Percentiles rank a stretch among this genome's conserved stretches.
Conservation (phyloP, 1,284 basidiomycete genomes). For the Ustilago trichophora region DNA sequence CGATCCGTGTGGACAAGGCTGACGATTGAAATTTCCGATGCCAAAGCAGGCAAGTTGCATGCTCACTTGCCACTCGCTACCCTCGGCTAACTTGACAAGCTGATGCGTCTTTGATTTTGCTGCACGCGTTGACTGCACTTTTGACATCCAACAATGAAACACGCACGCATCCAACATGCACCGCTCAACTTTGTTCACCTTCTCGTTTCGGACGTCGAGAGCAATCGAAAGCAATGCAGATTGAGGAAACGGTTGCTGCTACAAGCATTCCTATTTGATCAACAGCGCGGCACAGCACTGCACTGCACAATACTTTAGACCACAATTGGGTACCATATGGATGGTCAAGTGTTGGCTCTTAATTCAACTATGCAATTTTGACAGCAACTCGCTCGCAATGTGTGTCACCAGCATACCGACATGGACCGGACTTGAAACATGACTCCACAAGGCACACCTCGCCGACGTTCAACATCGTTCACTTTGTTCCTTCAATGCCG, state of each 20-base stretch:
- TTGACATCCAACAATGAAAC: conserved; percentile 5
- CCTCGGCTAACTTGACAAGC: conserved; percentile 3
- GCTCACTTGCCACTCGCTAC: not conserved
- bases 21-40: too few species aligned
- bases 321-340: not conserved
- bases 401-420: too few species aligned
- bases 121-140: not conserved
- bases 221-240: too few species aligned
- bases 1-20: too few species aligned
- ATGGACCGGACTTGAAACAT: too few species aligned
- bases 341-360: too few species aligned
- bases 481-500: too few species aligned
- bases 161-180: not conserved
- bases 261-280: not conserved
- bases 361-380: too few species aligned
- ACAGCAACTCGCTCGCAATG: too few species aligned
- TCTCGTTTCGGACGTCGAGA: too few species aligned
- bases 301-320: not conserved
- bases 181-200: too few species aligned
- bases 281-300: not conserved
- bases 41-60: conserved; percentile 15
- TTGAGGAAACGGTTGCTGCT: not conserved
- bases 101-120: too few species aligned
- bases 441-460: not conserved
- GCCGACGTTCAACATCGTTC: not conserved